Base-by-base conservation (phyloP, 208 protist species). In the Wallacemonas sp. region DNA sequence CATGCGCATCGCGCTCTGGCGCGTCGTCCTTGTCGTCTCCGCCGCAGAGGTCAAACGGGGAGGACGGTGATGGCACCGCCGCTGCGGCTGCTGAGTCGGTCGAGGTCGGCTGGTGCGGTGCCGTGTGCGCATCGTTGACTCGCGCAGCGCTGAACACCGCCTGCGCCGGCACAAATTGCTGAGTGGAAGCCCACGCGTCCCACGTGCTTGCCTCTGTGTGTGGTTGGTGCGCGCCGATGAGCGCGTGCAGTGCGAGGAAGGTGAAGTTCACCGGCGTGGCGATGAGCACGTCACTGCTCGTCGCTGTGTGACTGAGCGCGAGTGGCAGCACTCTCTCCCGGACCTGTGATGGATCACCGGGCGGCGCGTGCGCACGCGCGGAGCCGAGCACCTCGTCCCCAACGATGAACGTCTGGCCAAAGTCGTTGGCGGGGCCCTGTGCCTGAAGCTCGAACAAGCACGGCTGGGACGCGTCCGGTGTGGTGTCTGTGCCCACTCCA, bases 241-340 rank as follows among this genome's bases (percentile, higher is more conserved):
- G 60, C 44, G 71, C 77, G 6, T 68, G 61, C n/a, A 92, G 59
- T 0, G 76, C 81, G 44, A 89, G 64, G 44, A 83, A 92, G 1
- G 72, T 82, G n/a, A 83, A 13, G 70, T 92, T 73, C 46, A 92
- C 44, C 21, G 86, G 82, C 27, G 80, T 89, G 2, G 78, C 78
- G 0, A 87, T 38, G 36, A 83, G 71, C 64, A 63, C 48, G 33
- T 57, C 50, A 6, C 24, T 8, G 29, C 50, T 41, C 30, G 29
- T 34, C 30, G 38, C 50, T 15, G 10, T 13, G 1, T 57, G 50
- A 19, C 50, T 57, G 12, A 57, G 50, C 29, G 50, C 26, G 29
- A 57, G 50, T n/a, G 50, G 50, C 29, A 57, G 26, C 50, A 37
- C 29, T 26, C 24, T 4, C 24, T n/a, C n/a, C n/a, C n/a, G n/a